Evolutionary conservation across 805 yeast species (phyloP).

Genomic region (Saturnispora silvae): DNA sequence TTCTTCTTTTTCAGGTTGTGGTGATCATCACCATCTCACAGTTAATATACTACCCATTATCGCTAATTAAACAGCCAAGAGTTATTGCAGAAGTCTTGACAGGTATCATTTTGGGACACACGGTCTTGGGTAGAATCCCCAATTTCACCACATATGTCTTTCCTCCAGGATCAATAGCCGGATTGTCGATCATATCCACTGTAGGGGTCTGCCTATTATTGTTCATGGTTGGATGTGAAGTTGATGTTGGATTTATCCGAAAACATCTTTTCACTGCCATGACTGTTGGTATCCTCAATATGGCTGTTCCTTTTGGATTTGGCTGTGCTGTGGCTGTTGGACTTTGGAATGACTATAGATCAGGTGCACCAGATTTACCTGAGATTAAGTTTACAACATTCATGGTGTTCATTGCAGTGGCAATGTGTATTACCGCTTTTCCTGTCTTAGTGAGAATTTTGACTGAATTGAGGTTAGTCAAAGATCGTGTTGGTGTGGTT

Average conservation of each 20-base stretch:
- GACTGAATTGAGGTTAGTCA: constrained; percentile 59
- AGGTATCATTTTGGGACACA: constrained; percentile 67
- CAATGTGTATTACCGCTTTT: constrained; percentile 76
- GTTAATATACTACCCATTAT: constrained; percentile 47
- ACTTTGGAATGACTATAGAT: constrained; percentile 44
- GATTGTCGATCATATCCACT: constrained; percentile 58
- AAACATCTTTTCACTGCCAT: constrained; percentile 52
- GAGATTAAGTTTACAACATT: constrained; percentile 55
- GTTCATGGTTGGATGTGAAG: constrained; percentile 73
- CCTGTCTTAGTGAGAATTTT: constrained; percentile 75
- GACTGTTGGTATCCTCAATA: constrained; percentile 57
- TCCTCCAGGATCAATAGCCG: constrained; percentile 52
- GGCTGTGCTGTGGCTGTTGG: constrained; percentile 69
- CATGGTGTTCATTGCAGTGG: constrained; percentile 74
- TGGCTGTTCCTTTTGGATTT: constrained; percentile 71
- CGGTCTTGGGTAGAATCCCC: constrained; percentile 65
- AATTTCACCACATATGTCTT: constrained; percentile 55
- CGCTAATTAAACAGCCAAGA: constrained; percentile 58
- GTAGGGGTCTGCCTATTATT: constrained; percentile 65
- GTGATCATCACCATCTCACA: constrained; percentile 52
- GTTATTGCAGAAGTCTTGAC: constrained; percentile 77
- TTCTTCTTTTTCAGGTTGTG: constrained; percentile 61
- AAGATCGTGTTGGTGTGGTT: constrained; percentile 59
- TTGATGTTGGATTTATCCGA: constrained; percentile 54
- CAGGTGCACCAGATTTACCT: constrained; percentile 24